phyloP scores from a whole-genome alignment of 257 asterid genomes.

The Rhazya stricta region DNA sequence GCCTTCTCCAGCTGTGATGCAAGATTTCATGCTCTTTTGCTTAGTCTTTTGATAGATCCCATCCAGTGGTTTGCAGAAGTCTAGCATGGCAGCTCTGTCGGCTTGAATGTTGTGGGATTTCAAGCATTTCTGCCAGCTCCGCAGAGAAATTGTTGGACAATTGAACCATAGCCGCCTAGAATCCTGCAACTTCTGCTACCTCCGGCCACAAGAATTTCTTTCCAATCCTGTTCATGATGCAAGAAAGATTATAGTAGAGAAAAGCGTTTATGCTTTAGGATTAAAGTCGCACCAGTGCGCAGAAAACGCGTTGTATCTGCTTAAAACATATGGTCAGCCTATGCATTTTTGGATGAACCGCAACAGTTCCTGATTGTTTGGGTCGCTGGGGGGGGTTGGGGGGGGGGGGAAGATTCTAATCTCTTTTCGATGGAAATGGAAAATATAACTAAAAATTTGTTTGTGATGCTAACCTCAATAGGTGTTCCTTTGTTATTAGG shows the following conservation, averaged over 20 bases:
- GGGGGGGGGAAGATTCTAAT: background rate
- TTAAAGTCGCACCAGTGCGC: too few relatives aligned
- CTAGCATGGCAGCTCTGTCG: conserved; percentile 69
- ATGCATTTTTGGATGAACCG: background rate
- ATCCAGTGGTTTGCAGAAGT: conserved; percentile 79
- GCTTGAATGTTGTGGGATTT: conserved; percentile 29
- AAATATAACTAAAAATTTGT: background rate
- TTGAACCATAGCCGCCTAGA: conserved; percentile 70
- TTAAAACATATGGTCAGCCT: background rate
- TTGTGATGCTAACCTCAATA: conserved; percentile 43
- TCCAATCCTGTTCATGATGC: conserved; percentile 49
- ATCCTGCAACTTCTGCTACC: conserved; percentile 66
- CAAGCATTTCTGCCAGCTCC: conserved; percentile 56
- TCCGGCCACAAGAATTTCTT: conserved; percentile 53
- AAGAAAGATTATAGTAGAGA: background rate
- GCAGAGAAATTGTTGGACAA: conserved; percentile 57
- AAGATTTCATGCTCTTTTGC: conserved; percentile 64
- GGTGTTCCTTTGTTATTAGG: conserved; percentile 53
- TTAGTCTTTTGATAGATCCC: conserved; percentile 44
- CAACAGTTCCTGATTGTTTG: background rate
- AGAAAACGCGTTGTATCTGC: too few relatives aligned
- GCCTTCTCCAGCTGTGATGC: conserved; percentile 79
- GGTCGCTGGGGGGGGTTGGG: background rate
- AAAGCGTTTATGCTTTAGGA: too few relatives aligned
- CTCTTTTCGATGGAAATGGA: background rate